Evolutionary conservation across 1,284 basidiomycete species (phyloP), one percentile per base, ranked within the genome.

Genomic region (Schizophyllum commune): DNA sequence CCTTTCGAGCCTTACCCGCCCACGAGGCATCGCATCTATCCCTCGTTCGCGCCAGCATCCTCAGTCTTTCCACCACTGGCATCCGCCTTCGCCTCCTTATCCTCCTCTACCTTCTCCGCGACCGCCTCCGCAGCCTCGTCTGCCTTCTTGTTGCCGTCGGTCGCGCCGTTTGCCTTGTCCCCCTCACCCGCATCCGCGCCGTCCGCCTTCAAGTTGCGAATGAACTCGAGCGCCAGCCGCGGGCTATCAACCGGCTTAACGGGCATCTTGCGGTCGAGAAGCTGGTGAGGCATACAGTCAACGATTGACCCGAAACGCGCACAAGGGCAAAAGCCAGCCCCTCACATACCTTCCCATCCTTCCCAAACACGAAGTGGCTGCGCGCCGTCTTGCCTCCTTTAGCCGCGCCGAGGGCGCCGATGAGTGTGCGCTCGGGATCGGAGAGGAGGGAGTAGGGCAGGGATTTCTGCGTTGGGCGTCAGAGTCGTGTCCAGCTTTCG

Each of bases 311-410:
- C n/a, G n/a, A n/a, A n/a, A n/a, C n/a, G n/a, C n/a, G n/a, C n/a
- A n/a, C n/a, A n/a, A n/a, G n/a, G n/a, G n/a, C n/a, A n/a, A n/a
- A n/a, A n/a, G n/a, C n/a, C n/a, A n/a, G n/a, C n/a, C n/a, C n/a
- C 27, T 47, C 39, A 47, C 39, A 47, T 17, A 47, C 39, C 39
- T 91, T 91, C 1, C 93, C 94, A 8, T 91, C 92, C 72, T 92
- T 90, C 66, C 85, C 91, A 67, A 96, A 95, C 65, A 96, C 83
- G 73, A 96, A 96, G 73, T 96, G 93, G 64, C 90, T 93, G 19
- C 94, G 84, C 73, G 91, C 90, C 55, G 91, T 93, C 76, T 86
- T 91, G 55, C 88, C 90, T 2, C 86, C 89, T 56, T 86, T 84
- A 1, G 84, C 88, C 1, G 94, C 93, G 15, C 94, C 95, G 47